Evolutionary conservation across 2,329 filamentous ascomycete species (phyloP), one percentile per base, ranked within the genome.

Genomic region (Aspergillus quadrilineatus): DNA sequence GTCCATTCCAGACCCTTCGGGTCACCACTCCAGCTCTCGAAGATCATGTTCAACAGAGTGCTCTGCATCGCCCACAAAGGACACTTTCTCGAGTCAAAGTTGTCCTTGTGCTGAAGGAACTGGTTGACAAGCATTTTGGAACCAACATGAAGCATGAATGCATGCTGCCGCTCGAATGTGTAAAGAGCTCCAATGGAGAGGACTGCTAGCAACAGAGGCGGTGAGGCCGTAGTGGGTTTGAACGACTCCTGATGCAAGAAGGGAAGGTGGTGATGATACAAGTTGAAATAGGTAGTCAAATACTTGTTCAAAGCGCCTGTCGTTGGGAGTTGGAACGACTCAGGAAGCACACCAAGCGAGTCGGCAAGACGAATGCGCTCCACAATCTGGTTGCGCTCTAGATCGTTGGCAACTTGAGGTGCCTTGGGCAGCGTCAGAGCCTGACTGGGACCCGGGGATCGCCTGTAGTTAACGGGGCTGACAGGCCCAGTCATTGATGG

Each of bases 41-140:
- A 97, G 63, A 97, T 88, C 94, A 97, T 97, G 80, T 99, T 99
- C 57, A 99, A 81, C 53, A 99, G 80, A 3, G 92, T 96, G 73
- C 90, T 91, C 73, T 99, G 94, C 91, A 97, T 97, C 47, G 93
- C 94, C 93, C 94, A 97, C 12, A 99, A 77, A 4, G 94, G 94
- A 68, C 93, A 97, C 74, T 97, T 97, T 66, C 93, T 87, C 7
- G 94, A 97, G 80, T 93, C 96, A 75, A 97, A 97, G 76, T 96
- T 96, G 74, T 97, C 92, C 80, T 97, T 97, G 79, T 97, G 95
- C 76, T 96, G 92, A 60, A 99, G 76, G 74, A 97, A 97, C 73
- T 97, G 91, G 71, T 95, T 97, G 67, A 97, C 92, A 15, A 99
- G 84, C 29, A 97, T 89, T 80, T 97, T 99, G 58, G 94, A 96